Evolutionary conservation across 1,284 basidiomycete species (phyloP), one percentile per base, ranked within the genome.

Genomic region (Pisolithus thermaeus): DNA sequence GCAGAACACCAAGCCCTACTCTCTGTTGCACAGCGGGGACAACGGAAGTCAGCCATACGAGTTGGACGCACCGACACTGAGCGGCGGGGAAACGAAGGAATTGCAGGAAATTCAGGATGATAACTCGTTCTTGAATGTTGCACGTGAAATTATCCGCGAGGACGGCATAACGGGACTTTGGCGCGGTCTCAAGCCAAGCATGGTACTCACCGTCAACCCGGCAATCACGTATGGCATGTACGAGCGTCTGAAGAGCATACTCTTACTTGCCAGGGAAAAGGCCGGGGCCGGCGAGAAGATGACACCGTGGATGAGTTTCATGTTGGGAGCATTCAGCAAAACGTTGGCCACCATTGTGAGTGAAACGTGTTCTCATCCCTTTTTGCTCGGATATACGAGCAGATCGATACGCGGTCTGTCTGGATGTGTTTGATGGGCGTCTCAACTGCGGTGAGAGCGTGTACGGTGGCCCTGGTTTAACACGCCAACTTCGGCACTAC

Each of bases 221-320:
- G 95, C 97, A 20, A 98, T 99, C 71, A 99, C 97, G 1, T 99
- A 99, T 68, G 97, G 97, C 48, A 79, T 89, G 37, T 99, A 92
- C 65, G 96, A 99, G 73, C 81, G 94, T 48, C 78, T 97, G 56
- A 98, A 98, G 76, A 80, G 74, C 54, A 54, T 86, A 7, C 64
- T 87, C 27, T 68, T 87, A 20, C 66, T 80, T 38, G 79, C 82
- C 7, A 73, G 77, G 60, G 70, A 73, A 12, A 74, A 73, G 46
- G 73, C 72, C 14, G 78, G 79, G 4, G 58, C 70, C 1, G 62
- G 61, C 11, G 71, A 73, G 3, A 92, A 88, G 62, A 77, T 95
- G 65, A 82, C 84, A 0, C 91, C 95, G 1, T 84, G 82, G 61
- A 79, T 85, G 69, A 80, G 86, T 7, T 99, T 99, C 74, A 59